Evolutionary conservation across 2,329 filamentous ascomycete species (phyloP).

Genomic region (Cordyceps militaris): DNA sequence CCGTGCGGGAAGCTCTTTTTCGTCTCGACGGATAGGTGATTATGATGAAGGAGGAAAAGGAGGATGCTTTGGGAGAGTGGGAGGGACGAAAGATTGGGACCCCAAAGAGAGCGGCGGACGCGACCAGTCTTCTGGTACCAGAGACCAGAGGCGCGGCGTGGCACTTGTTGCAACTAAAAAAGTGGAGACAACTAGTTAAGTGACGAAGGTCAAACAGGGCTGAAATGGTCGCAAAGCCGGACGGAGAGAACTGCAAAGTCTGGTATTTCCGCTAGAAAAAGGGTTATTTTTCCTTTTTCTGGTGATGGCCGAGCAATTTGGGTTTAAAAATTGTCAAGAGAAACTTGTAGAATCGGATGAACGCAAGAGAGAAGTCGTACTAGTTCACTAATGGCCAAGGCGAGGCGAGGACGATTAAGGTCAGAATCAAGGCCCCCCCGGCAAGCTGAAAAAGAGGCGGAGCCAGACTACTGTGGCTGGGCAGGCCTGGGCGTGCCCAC

Average conservation of each 20-base stretch:
- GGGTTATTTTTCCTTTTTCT: no score
- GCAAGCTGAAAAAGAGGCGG: slow-evolving; percentile 1
- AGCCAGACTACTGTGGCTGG: background rate
- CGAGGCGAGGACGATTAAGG: background rate
- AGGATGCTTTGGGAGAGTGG: background rate
- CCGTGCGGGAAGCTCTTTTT: background rate
- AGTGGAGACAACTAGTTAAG: background rate
- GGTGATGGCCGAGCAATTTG: no score
- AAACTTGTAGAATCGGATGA: background rate
- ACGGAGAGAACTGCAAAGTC: no score
- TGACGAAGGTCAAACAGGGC: background rate
- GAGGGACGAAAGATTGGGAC: background rate
- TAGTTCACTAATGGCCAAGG: background rate
- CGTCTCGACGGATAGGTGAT: background rate
- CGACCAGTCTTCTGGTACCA: background rate
- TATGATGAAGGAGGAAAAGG: background rate
- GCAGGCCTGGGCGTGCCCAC: background rate
- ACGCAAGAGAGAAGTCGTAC: background rate
- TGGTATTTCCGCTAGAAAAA: no score
- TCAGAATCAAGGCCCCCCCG: background rate
- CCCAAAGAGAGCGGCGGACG: background rate
- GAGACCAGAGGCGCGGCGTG: background rate
- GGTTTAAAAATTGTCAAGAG: background rate
- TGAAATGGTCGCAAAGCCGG: no score
- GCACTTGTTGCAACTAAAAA: background rate